Evolutionary conservation across 148 eudicot species (phyloP).

Genomic region (Rhododendron mucronatum): DNA sequence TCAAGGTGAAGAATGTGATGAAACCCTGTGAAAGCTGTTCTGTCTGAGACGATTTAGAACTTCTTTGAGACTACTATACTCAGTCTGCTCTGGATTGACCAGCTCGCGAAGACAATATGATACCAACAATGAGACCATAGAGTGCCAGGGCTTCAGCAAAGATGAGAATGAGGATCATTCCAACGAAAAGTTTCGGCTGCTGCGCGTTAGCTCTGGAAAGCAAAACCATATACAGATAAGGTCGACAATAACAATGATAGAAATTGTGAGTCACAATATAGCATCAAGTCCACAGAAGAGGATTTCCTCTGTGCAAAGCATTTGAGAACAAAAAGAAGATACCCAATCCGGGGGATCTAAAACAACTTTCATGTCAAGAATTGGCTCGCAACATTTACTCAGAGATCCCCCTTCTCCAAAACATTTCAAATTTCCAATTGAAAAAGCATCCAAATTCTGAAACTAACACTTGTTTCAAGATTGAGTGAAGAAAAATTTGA

Average conservation of each 20-base stretch:
- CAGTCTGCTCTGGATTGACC: slow-evolving; percentile 49
- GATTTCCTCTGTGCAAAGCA: neutral
- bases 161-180: slow-evolving; percentile 46
- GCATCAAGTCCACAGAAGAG: neutral
- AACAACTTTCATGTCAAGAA: no score
- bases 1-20: neutral
- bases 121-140: slow-evolving; percentile 44
- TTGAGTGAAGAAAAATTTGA: neutral
- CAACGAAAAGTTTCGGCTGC: slow-evolving; percentile 44
- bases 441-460: neutral
- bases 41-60: neutral
- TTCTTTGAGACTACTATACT: neutral
- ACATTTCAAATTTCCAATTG: neutral
- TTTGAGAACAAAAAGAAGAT: neutral
- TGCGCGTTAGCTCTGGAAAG: slow-evolving; percentile 41
- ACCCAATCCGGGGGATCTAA: neutral
- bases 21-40: neutral
- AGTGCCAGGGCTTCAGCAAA: slow-evolving; percentile 49
- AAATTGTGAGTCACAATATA: neutral
- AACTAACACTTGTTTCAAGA: neutral
- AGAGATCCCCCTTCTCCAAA: neutral
- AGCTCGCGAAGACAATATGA: slow-evolving; percentile 44
- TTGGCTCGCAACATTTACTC: neutral
- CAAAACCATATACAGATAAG: slow-evolving; percentile 1
- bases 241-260: neutral